Evolutionary conservation across 1,284 basidiomycete genomes (phyloP).

Genomic region (Cutaneotrichosporon sp.): DNA sequence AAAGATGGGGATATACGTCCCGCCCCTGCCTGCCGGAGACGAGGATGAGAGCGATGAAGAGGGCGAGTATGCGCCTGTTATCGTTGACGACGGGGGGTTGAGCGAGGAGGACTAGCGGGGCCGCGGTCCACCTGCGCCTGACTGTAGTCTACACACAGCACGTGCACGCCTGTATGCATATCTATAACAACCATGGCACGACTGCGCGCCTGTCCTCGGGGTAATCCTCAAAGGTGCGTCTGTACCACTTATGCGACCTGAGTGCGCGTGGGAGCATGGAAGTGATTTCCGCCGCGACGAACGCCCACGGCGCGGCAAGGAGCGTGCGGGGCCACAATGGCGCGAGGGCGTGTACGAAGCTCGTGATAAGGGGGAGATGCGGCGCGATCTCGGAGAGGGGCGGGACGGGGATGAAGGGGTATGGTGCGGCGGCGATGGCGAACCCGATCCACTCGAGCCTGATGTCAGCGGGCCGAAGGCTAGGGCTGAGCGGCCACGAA

Average conservation of each 20-base stretch:
- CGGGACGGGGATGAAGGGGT: slow-evolving; percentile 17
- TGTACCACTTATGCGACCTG: slow-evolving; percentile 76
- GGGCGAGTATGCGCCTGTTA: slow-evolving; percentile 46
- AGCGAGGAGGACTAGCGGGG: not conserved
- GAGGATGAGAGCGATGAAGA: slow-evolving; percentile 41
- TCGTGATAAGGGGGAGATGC: not conserved
- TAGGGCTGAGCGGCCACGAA: too few relatives aligned
- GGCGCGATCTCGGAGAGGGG: not conserved
- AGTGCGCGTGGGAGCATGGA: slow-evolving; percentile 74
- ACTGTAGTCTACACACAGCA: too few relatives aligned
- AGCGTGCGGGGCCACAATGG: slow-evolving; percentile 26
- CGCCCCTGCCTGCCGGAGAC: slow-evolving; percentile 16
- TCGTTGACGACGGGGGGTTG: slow-evolving; percentile 34
- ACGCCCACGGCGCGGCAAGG: slow-evolving; percentile 66
- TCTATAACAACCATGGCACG: slow-evolving; percentile 50
- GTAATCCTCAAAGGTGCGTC: slow-evolving; percentile 61
- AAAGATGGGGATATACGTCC: slow-evolving; percentile 33
- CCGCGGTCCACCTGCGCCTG: not conserved
- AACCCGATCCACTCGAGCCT: slow-evolving; percentile 78
- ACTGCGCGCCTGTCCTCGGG: slow-evolving; percentile 61
- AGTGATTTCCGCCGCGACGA: slow-evolving; percentile 63
- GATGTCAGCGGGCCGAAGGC: not conserved
- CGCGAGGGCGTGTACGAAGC: not conserved
- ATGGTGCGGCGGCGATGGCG: slow-evolving; percentile 55
- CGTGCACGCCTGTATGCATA: slow-evolving; percentile 1